phyloP scores from a whole-genome alignment of 2,329 filamentous ascomycete species.

The Colletotrichum horii region DNA sequence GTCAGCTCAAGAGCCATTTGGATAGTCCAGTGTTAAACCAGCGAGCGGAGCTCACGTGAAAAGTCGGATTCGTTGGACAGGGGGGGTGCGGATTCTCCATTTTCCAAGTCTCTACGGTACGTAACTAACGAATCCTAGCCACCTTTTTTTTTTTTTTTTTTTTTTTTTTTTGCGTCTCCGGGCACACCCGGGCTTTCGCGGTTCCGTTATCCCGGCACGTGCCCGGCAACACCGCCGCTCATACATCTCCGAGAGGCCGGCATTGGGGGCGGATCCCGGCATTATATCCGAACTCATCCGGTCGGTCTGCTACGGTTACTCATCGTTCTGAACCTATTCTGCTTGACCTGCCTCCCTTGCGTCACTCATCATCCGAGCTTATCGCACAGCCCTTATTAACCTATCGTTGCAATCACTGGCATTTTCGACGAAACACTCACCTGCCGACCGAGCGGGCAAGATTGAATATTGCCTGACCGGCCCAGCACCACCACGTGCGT shows the following conservation, averaged over 20 bases:
- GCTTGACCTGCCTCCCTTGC: background rate
- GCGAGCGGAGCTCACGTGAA: too few relatives aligned
- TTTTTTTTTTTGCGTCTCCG: too few relatives aligned
- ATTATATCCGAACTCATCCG: background rate
- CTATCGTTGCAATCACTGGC: background rate
- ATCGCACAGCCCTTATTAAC: background rate
- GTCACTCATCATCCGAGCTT: background rate
- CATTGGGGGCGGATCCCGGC: background rate
- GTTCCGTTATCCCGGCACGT: background rate
- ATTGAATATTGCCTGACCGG: background rate
- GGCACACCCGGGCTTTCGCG: background rate
- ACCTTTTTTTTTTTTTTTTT: too few relatives aligned
- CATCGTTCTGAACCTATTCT: background rate
- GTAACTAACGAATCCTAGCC: too few relatives aligned
- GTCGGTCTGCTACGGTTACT: background rate
- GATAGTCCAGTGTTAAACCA: too few relatives aligned
- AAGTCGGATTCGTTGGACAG: too few relatives aligned
- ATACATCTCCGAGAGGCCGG: background rate
- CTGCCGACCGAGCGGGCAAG: background rate
- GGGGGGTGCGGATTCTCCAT: too few relatives aligned
- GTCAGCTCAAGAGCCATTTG: too few relatives aligned
- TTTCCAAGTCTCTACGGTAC: too few relatives aligned
- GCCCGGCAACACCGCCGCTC: background rate
- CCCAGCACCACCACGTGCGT: background rate
- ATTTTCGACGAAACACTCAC: background rate